Base-by-base conservation (phyloP, 1,139 yeast species). In the Magnusiomyces tetraspermus region DNA sequence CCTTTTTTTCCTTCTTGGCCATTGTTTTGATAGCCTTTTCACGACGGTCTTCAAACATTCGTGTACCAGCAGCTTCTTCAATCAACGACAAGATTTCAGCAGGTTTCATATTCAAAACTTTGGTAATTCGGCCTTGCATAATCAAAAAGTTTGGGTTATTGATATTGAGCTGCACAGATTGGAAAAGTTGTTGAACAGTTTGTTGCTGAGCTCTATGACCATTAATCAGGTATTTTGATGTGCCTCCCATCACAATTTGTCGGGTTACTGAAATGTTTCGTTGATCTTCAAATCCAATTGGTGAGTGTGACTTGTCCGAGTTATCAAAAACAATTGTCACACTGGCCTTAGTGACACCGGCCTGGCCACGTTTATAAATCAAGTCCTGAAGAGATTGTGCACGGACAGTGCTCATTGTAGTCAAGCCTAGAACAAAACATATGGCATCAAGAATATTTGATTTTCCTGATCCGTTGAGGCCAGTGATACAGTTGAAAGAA, bases 71-170 rank as follows among this genome's bases (percentile, higher is more conserved):
- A 0, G 98, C 98, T 70, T 94, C 99, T 70, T 92, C 98, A 56
- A 94, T 89, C 60, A 92, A 75, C 2, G 96, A 83, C 60, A 94
- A 71, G 37, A 90, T 86, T 66, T 94, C 98, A 1, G 80, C 71
- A 0, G 98, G 95, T 63, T 87, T 89, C 98, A 92, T 92, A 67
- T 94, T 92, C 63, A 94, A 76, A 55, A 94, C 97, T 67, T 94
- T 92, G 37, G 98, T 94, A 69, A 94, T 94, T 64, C 88, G 85
- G 55, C 99, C 99, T 70, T 94, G 99, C 98, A 94, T 92, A 63
- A 94, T 94, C 62, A 94, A 76, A 68, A 94, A 94, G 68, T 92
- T 94, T 37, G 98, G 98, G 64, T 92, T 92, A 67, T 94, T 92
- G 67, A 94, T 90, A 65, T 94, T 94, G 58, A 94, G 76, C 68